A percentile compares a stretch with the other conserved stretches of the same genome.
Conservation (phyloP, 139 green algal species). For the Pedinophyceae sp. region DNA sequence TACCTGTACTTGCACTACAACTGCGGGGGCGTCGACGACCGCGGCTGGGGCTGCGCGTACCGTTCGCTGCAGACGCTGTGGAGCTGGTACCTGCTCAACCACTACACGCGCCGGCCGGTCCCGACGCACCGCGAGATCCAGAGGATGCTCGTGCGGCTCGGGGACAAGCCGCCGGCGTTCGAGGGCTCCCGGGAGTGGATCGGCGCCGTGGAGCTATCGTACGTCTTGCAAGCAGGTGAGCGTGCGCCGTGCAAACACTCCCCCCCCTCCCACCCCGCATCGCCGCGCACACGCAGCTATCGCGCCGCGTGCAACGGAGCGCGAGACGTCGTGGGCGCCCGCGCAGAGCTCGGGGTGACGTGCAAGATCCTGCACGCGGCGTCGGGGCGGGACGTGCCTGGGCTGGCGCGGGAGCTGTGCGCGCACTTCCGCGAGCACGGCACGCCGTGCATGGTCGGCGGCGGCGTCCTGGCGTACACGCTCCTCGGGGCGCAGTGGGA, state of each 20-base stretch:
- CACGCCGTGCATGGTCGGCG: not conserved
- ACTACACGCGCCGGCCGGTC: conserved; percentile 53
- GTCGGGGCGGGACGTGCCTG: no score
- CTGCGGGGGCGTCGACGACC: no score
- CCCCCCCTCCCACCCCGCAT: no score
- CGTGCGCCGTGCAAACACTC: no score
- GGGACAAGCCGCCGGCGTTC: conserved; percentile 69
- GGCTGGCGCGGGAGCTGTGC: no score
- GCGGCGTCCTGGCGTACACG: not conserved
- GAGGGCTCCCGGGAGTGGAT: conserved; percentile 81
- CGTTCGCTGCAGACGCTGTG: conserved; percentile 85
- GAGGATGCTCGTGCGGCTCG: conserved; percentile 53
- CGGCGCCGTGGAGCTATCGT: conserved; percentile 81
- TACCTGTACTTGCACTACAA: no score
- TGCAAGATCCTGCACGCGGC: no score
- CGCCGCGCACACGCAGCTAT: no score
- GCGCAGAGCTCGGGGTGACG: no score
- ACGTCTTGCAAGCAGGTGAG: conserved; percentile 84
- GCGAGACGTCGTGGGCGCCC: no score
- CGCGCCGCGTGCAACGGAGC: no score
- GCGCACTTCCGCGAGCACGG: not conserved
- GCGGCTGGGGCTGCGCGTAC: conserved; percentile 92
- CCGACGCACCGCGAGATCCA: conserved; percentile 69
- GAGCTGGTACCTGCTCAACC: conserved; percentile 71
- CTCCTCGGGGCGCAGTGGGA: no score